phyloP scores from a whole-genome alignment of 176 grass and related monocot genomes.

The Avena atlantica region DNA sequence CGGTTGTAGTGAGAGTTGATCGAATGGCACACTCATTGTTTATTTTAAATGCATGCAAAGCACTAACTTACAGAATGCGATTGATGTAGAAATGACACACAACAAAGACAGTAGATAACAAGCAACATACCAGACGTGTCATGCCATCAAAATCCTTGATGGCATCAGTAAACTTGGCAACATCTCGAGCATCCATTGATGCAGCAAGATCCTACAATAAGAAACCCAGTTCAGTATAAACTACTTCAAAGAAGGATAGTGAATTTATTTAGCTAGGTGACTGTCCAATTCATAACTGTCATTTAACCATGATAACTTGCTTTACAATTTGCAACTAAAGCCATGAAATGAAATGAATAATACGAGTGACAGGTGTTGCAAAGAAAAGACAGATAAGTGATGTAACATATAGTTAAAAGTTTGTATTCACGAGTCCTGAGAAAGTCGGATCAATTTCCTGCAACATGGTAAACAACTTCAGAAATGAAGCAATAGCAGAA shows the following conservation, averaged over 20 bases:
- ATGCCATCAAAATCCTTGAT: slow-evolving; percentile 98
- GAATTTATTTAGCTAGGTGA: background rate
- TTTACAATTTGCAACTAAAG: slow-evolving; percentile 7
- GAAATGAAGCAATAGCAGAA: slow-evolving; percentile 27
- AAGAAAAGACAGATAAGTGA: slow-evolving; percentile 26
- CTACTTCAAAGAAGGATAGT: background rate
- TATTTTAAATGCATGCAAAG: background rate
- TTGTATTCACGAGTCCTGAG: slow-evolving; percentile 96
- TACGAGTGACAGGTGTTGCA: slow-evolving; percentile 7
- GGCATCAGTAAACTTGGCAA: slow-evolving; percentile 86
- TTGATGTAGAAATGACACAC: slow-evolving; percentile 11
- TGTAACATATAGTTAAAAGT: slow-evolving; percentile 79
- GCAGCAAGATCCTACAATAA: slow-evolving; percentile 79
- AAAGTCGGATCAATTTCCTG: slow-evolving; percentile 99
- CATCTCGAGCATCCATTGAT: slow-evolving; percentile 94
- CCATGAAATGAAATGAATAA: background rate
- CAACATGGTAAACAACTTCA: slow-evolving; percentile 39
- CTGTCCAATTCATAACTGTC: background rate
- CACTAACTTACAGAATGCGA: background rate
- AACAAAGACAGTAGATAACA: slow-evolving; percentile 20
- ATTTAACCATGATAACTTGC: slow-evolving; percentile 21
- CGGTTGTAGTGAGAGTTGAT: background rate
- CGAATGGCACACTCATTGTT: background rate
- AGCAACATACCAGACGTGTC: slow-evolving; percentile 85
- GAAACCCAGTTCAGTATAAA: slow-evolving; percentile 16